Percentiles rank a stretch among this genome's conserved stretches.
Evolutionary conservation across 2,329 filamentous ascomycete genomes (phyloP).

Genomic region (Aspergillus fischeri): DNA sequence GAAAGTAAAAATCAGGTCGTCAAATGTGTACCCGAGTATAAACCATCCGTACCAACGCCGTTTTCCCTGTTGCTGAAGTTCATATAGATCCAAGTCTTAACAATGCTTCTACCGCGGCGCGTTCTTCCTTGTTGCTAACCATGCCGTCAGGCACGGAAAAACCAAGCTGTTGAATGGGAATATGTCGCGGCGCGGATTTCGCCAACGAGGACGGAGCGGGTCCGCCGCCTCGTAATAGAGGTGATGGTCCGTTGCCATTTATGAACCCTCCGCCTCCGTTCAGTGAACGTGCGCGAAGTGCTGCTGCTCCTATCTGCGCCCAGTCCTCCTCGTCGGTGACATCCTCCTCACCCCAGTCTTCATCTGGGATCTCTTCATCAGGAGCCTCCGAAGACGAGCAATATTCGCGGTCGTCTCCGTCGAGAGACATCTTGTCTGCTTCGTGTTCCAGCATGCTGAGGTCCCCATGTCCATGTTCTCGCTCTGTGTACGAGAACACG

Average conservation of each 20-base stretch:
- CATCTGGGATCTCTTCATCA: constrained; percentile 62
- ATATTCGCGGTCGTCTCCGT: constrained; percentile 60
- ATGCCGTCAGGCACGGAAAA: constrained; percentile 32
- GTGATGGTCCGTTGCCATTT: constrained; percentile 28
- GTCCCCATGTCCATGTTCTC: constrained; percentile 58
- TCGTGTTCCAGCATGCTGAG: constrained; percentile 74
- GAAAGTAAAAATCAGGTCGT: constrained; percentile 9
- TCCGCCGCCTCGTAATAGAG: constrained; percentile 27
- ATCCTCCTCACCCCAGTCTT: constrained; percentile 79
- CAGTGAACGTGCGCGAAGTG: constrained; percentile 65
- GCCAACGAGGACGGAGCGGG: constrained; percentile 36
- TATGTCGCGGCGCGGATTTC: constrained; percentile 37
- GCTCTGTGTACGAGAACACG: constrained; percentile 66
- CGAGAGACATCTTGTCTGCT: constrained; percentile 91
- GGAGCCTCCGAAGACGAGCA: constrained; percentile 71
- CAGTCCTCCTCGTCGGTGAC: constrained; percentile 95
- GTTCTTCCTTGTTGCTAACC: constrained; percentile 38
- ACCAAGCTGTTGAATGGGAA: constrained; percentile 30
- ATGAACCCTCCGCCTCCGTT: constrained; percentile 43
- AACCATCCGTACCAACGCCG: constrained; percentile 17
- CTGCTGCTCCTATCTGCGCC: constrained; percentile 82
- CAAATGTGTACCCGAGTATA: constrained; percentile 6
- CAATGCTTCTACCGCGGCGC: constrained; percentile 47
- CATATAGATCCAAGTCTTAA: constrained; percentile 47
- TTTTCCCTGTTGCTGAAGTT: constrained; percentile 21